Percentiles rank a stretch among this genome's conserved stretches.
Conservation (phyloP, 164 flowering plant genomes). For the Aristolochia contorta region DNA sequence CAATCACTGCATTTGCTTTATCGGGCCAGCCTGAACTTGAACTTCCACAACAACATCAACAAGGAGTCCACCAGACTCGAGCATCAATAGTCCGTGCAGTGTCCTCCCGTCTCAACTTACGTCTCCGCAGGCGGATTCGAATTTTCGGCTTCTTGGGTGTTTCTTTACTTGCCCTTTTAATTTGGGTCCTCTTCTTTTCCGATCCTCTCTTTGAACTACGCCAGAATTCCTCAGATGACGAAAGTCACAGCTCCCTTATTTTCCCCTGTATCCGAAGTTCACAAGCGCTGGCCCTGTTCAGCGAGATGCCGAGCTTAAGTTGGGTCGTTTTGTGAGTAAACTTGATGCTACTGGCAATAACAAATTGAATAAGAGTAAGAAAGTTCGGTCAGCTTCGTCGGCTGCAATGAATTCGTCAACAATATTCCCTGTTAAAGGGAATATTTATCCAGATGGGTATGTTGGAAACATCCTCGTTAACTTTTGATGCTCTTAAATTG, state of each 20-base stretch:
- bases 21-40: slow-evolving; percentile 18
- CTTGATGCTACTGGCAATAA: slow-evolving; percentile 9
- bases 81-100: background rate
- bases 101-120: background rate
- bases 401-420: slow-evolving; percentile 31
- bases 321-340: slow-evolving; percentile 38
- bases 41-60: slow-evolving; percentile 1
- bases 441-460: slow-evolving; percentile 73
- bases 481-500: background rate
- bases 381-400: slow-evolving; percentile 10
- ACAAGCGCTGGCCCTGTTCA: slow-evolving; percentile 4
- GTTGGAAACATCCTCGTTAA: slow-evolving; percentile 2
- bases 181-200: slow-evolving; percentile 18
- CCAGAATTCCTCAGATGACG: slow-evolving; percentile 7
- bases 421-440: slow-evolving; percentile 48
- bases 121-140: slow-evolving; percentile 4
- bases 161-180: slow-evolving; percentile 26
- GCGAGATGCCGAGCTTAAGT: slow-evolving; percentile 28
- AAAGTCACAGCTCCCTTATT: slow-evolving; percentile 23
- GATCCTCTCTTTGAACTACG: slow-evolving; percentile 15
- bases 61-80: background rate
- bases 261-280: slow-evolving; percentile 42
- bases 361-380: slow-evolving; percentile 5
- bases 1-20: slow-evolving; percentile 51
- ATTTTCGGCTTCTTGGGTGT: slow-evolving; percentile 27